Evolutionary conservation across 257 asterid genomes (phyloP), one percentile per base, ranked within the genome.

Genomic region (Buddleja alternifolia): DNA sequence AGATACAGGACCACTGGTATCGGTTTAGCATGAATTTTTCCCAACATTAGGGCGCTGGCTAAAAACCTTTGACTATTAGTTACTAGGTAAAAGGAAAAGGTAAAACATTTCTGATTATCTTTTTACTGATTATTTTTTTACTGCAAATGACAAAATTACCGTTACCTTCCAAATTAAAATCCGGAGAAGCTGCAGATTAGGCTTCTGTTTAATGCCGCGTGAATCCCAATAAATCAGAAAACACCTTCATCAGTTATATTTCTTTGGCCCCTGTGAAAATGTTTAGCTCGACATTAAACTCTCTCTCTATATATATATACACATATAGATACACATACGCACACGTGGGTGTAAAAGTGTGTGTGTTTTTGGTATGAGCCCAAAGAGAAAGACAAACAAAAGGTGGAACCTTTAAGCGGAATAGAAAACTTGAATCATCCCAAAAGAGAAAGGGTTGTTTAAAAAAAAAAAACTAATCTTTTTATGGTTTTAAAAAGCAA

Each of bases 141-240:
- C 66, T 0, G 17, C 14, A n/a, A 25, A 54, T 4, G 39, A 44
- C 61, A 54, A 25, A 60, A 7, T 67, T 51, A 77, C 77, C 63
- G 61, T 78, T 76, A 73, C 85, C 85, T 76, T 65, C 59, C 41
- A 45, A 70, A 0, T 40, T 60, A n/a, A 48, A 70, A n/a, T 46
- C 53, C 39, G 60, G 67, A 61, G 53, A 70, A 24, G 69, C 69
- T 56, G 72, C 69, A 61, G 54, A 64, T 55, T 46, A 15, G 65
- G 73, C 40, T 67, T 56, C 40, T 37, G 36, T 25, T 63, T 41
- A 8, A 29, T 8, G 56, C 47, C 24, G 70, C 62, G 66, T 61
- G 29, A 60, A 64, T 79, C 74, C 21, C 78, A 55, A 74, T 14
- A 69, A 62, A 62, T 36, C 67, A 39, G 9, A 32, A 69, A 39